Conservation (phyloP, 2,329 filamentous ascomycete genomes). For the Fragosphaeria purpurea region DNA sequence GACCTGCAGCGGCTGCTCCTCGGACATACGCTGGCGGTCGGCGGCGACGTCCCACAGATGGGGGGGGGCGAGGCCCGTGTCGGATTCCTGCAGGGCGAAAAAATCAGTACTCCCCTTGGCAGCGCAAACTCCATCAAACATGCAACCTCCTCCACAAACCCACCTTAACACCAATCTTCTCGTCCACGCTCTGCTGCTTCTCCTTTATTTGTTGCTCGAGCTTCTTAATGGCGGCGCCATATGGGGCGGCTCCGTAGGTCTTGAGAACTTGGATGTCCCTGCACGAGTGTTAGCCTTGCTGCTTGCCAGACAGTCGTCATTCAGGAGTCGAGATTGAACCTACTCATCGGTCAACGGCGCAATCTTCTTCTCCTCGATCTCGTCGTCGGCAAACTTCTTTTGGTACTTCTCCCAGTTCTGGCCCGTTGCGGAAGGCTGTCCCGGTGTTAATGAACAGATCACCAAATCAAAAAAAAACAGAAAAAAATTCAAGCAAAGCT, state of each 20-base stretch:
- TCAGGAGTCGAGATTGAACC: background rate
- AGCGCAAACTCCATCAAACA: background rate
- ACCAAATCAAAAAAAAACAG: too few species aligned
- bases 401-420: conserved; percentile 97
- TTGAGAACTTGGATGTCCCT: conserved; percentile 99
- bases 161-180: conserved; percentile 89
- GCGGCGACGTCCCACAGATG: conserved; percentile 98
- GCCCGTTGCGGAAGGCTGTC: conserved; percentile 87
- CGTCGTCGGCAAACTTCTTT: conserved; percentile 94
- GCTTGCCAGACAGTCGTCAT: too few species aligned
- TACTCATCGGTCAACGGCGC: conserved; percentile 94
- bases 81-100: conserved; percentile 62
- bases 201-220: conserved; percentile 99
- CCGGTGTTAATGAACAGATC: conserved; percentile 14
- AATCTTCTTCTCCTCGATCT: conserved; percentile 99
- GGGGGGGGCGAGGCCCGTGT: conserved; percentile 93
- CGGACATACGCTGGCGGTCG: conserved; percentile 95
- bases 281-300: conserved; percentile 4
- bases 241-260: conserved; percentile 95
- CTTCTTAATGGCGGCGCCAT: conserved; percentile 87
- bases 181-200: conserved; percentile 94
- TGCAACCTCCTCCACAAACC: conserved; percentile 11
- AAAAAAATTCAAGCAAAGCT: background rate
- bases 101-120: conserved; percentile 1
- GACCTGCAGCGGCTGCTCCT: conserved; percentile 96